A percentile compares a stretch with the other conserved stretches of the same genome.
phyloP scores from a whole-genome alignment of 441 rosid genomes.

The Gossypium lobatum region DNA sequence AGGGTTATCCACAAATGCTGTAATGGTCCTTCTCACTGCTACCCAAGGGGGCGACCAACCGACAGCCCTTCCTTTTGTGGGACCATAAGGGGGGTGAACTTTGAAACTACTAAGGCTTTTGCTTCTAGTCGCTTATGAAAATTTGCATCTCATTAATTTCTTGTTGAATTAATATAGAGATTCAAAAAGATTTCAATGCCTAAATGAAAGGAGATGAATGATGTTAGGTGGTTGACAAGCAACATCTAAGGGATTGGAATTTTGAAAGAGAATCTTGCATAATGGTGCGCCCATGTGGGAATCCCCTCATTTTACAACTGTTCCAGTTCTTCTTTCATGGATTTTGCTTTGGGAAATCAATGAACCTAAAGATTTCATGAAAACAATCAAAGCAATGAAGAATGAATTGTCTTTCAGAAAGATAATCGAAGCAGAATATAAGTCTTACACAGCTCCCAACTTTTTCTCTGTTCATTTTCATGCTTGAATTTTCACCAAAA shows the following conservation, averaged over 20 bases:
- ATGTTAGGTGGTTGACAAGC: background rate
- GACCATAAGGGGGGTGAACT: conserved; percentile 5
- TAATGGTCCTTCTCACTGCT: conserved; percentile 40
- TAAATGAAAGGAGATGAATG: background rate
- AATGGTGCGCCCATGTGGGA: conserved; percentile 6
- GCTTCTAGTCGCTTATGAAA: background rate
- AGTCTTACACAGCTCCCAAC: background rate
- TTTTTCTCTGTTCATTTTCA: conserved; percentile 7
- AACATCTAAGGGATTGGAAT: background rate
- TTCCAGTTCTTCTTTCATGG: background rate
- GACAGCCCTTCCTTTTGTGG: conserved; percentile 30
- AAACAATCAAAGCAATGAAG: background rate
- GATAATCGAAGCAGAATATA: background rate
- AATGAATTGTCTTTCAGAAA: background rate
- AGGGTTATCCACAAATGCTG: conserved; percentile 26
- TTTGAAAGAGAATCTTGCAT: background rate
- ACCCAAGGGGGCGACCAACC: conserved; percentile 47
- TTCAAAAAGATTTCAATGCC: background rate
- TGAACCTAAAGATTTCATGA: background rate
- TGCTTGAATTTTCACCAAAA: conserved; percentile 5
- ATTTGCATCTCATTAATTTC: conserved; percentile 9
- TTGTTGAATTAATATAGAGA: background rate
- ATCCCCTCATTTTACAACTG: background rate
- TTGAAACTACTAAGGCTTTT: too few relatives aligned
- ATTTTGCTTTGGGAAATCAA: background rate